Conservation (phyloP, 1,284 basidiomycete genomes). For the Leucoagaricus sp. region DNA sequence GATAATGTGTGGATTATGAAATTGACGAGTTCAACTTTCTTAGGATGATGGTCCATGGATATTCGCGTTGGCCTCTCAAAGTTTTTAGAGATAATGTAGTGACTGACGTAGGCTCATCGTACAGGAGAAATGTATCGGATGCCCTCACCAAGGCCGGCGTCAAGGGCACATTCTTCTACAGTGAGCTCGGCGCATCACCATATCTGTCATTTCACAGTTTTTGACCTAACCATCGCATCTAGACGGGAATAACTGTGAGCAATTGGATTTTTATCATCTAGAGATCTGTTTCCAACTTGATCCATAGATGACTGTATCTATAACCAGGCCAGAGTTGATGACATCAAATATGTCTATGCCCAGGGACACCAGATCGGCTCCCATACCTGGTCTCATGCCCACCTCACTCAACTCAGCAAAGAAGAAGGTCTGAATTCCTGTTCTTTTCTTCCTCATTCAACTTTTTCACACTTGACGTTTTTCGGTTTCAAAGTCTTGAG, state of each 20-base stretch:
- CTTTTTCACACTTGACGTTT: no score
- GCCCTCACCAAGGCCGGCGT: conserved; percentile 37
- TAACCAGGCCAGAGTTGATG: conserved; percentile 29
- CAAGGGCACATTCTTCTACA: conserved; percentile 57
- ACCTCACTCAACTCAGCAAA: no score
- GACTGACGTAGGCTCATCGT: neutral
- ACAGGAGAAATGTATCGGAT: conserved; percentile 39
- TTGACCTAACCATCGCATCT: neutral
- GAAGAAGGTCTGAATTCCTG: no score
- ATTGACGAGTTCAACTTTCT: neutral
- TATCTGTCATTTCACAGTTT: neutral
- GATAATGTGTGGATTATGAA: neutral
- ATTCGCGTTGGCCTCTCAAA: conserved; percentile 18
- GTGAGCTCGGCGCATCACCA: conserved; percentile 33
- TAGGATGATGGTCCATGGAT: conserved; percentile 28
- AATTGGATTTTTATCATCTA: neutral
- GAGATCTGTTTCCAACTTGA: neutral
- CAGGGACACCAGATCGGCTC: conserved; percentile 51
- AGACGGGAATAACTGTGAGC: conserved; percentile 40
- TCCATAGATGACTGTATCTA: conserved; percentile 49
- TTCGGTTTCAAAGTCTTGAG: conserved; percentile 38
- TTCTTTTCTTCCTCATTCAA: no score
- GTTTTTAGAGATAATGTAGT: neutral
- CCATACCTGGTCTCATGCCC: conserved; percentile 53
- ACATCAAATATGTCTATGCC: conserved; percentile 37